Evolutionary conservation across 2,329 filamentous ascomycete species (phyloP).

Genomic region (Pestalotiopsis sp.): DNA sequence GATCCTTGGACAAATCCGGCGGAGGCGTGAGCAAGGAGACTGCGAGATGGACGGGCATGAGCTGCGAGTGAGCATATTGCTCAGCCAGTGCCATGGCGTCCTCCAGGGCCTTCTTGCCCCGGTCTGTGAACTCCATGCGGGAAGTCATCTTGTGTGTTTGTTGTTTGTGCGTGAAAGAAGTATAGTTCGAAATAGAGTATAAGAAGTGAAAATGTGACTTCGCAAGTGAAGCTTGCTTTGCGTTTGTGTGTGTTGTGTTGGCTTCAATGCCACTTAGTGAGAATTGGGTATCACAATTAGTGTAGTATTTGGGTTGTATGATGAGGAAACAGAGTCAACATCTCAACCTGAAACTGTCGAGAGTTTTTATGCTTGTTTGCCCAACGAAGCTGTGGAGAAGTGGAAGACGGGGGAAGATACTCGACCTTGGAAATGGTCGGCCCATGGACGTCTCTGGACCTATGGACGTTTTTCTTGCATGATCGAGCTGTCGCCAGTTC

Average conservation of each 20-base stretch:
- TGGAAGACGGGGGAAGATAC: slow-evolving; percentile 4
- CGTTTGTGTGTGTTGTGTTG: background rate
- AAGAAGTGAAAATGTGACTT: slow-evolving; percentile 9
- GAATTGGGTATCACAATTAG: slow-evolving; percentile 8
- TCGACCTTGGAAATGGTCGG: background rate
- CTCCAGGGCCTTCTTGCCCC: slow-evolving; percentile 85
- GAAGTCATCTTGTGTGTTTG: slow-evolving; percentile 61
- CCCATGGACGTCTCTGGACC: background rate
- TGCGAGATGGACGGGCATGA: slow-evolving; percentile 87
- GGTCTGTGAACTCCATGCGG: slow-evolving; percentile 90
- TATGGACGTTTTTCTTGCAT: background rate
- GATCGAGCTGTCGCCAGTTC: background rate
- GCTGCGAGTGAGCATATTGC: slow-evolving; percentile 88
- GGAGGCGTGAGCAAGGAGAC: slow-evolving; percentile 78
- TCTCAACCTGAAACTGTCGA: background rate
- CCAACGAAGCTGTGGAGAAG: background rate
- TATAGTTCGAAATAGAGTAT: background rate
- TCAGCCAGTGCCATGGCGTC: slow-evolving; percentile 87
- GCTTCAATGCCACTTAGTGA: slow-evolving; percentile 10
- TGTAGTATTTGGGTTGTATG: slow-evolving; percentile 3
- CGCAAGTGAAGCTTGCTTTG: slow-evolving; percentile 12
- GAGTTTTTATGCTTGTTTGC: slow-evolving; percentile 3
- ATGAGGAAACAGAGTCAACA: background rate
- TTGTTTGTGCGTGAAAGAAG: background rate
- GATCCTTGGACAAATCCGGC: slow-evolving; percentile 77